Evolutionary conservation across 768 basidiomycete genomes (phyloP), one percentile per base, ranked within the genome.

Genomic region (Lentinula guzmanii): DNA sequence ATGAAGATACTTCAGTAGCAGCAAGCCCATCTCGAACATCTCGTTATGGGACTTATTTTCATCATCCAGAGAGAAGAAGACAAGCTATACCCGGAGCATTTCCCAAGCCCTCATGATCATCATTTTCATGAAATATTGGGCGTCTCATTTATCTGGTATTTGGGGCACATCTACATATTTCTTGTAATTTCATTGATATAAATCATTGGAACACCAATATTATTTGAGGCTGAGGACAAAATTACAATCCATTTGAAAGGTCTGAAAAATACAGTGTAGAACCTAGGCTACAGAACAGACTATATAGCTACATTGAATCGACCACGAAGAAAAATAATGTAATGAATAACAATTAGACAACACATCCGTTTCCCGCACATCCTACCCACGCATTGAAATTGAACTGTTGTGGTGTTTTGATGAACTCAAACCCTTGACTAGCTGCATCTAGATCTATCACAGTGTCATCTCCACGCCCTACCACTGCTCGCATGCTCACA

Each of bases 41-140:
- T 64, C 77, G 89, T 33, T 88, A 91, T 70, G 82, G 84, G 37
- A 93, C 90, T 31, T 93, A 93, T 67, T 93, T 88, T 65, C 93
- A 93, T 70, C 93, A 93, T 71, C 93, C 93, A 0, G 93, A 94
- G 68, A 75, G 84, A 63, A 76, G 86, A 62, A 78, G 79, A 67
- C 79, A 81, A 64, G 68, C 72, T 0, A 76, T 87, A 61, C 87
- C 87, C 4, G 87, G 87, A 4, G 86, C 85, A 3, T 88, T 88
- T 65, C 82, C 81, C 41, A 52, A 13, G 33, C 51, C 51, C n/a
- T 33, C 51, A 34, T 52, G 21, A 48, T 28, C 28, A 28, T 28
- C 28, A 28, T 3, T 28, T 28, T 28, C 28, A 28, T 28, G 28
- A 28, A 28, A 28, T 28, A 28, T 28, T 28, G 28, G 28, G 28